Evolutionary conservation across 2,329 filamentous ascomycete species (phyloP).

Genomic region (Cercospora beticola): DNA sequence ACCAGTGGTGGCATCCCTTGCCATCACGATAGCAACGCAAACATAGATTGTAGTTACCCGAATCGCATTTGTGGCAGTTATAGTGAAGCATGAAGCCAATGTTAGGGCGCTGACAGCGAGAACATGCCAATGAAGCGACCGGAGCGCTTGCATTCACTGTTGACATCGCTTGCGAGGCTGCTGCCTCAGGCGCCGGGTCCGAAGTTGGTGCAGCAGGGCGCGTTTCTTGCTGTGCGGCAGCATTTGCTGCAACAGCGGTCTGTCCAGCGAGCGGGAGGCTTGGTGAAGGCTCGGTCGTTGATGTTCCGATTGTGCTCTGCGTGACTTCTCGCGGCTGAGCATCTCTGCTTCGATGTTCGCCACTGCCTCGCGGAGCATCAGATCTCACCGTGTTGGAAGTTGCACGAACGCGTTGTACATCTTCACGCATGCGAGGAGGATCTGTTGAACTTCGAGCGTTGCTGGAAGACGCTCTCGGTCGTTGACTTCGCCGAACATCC

Average conservation of each 20-base stretch:
- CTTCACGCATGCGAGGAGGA: slow-evolving; percentile 34
- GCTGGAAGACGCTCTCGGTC: slow-evolving; percentile 42
- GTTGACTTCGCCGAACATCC: slow-evolving; percentile 15
- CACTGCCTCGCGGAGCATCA: neutral
- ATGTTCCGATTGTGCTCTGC: slow-evolving; percentile 8
- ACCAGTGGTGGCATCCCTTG: slow-evolving; percentile 81
- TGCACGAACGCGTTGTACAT: slow-evolving; percentile 24
- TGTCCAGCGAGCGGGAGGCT: neutral
- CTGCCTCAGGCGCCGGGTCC: slow-evolving; percentile 36
- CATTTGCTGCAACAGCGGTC: slow-evolving; percentile 15
- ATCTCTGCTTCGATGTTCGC: slow-evolving; percentile 13
- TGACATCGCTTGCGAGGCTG: slow-evolving; percentile 53
- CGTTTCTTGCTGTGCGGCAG: slow-evolving; percentile 20
- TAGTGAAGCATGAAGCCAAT: slow-evolving; percentile 88
- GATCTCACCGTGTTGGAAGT: slow-evolving; percentile 18
- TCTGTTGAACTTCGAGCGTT: slow-evolving; percentile 47
- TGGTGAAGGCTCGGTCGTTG: neutral
- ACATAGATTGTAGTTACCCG: slow-evolving; percentile 76
- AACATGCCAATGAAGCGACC: slow-evolving; percentile 62
- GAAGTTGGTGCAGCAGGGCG: slow-evolving; percentile 27
- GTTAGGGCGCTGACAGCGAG: slow-evolving; percentile 65
- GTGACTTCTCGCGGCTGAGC: slow-evolving; percentile 3
- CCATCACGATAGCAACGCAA: slow-evolving; percentile 74
- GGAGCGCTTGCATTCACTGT: neutral
- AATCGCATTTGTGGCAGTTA: slow-evolving; percentile 69